Evolutionary conservation across 768 basidiomycete species (phyloP).

Genomic region (Amanita subjunquillea): DNA sequence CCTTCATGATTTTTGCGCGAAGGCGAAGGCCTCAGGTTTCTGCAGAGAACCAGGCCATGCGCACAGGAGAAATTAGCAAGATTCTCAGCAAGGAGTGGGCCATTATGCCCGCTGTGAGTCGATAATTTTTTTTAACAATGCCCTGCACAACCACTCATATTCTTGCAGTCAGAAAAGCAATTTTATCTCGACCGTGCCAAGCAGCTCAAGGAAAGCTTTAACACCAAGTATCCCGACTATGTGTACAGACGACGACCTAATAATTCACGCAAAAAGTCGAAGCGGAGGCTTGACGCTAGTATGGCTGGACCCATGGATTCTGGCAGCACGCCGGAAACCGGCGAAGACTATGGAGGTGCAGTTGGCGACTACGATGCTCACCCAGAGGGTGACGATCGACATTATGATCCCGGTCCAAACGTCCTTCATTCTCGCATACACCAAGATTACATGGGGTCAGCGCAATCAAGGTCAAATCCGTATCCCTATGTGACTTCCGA

Average conservation of each 20-base stretch:
- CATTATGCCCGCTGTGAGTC: slow-evolving; percentile 59
- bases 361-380: slow-evolving; percentile 24
- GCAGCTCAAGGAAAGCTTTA: slow-evolving; percentile 77
- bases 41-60: slow-evolving; percentile 82
- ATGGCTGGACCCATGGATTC: slow-evolving; percentile 1
- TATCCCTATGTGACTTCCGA: slow-evolving; percentile 6
- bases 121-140: slow-evolving; percentile 3
- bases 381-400: slow-evolving; percentile 26
- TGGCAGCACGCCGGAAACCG: slow-evolving; percentile 13
- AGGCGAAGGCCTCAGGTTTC: slow-evolving; percentile 75
- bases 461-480: neutral
- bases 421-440: slow-evolving; percentile 17
- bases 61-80: slow-evolving; percentile 86
- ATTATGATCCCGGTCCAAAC: slow-evolving; percentile 14
- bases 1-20: slow-evolving; percentile 89
- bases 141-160: slow-evolving; percentile 8
- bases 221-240: slow-evolving; percentile 80
- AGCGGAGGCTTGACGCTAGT: slow-evolving; percentile 26
- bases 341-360: slow-evolving; percentile 14
- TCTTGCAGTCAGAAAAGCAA: slow-evolving; percentile 61
- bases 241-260: slow-evolving; percentile 84
- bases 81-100: slow-evolving; percentile 84
- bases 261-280: slow-evolving; percentile 54
- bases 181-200: slow-evolving; percentile 86
- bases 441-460: slow-evolving; percentile 12